These are phyloP conservation scores for Cryptococcus jaspeensis DNA, from an alignment of 1,284 basidiomycete genomes.

Conservation along the genomic window DNA sequence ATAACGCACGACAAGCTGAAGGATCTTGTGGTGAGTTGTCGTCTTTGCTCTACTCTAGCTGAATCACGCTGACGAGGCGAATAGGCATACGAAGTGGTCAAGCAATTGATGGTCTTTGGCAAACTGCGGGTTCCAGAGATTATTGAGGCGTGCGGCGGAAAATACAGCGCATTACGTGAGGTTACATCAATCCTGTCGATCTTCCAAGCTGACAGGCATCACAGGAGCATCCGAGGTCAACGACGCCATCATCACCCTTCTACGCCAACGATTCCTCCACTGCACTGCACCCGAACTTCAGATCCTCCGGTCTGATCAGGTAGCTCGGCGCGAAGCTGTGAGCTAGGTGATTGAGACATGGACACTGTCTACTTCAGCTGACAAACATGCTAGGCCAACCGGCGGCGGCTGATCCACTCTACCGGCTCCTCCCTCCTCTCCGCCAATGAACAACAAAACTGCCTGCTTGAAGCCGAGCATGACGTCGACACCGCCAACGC, in stretches of 20 bases:
- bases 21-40: slow-evolving; percentile 58
- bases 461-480: slow-evolving; percentile 31
- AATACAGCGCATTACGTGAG: slow-evolving; percentile 22
- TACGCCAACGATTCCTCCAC: slow-evolving; percentile 30
- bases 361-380: not conserved
- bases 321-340: slow-evolving; percentile 30
- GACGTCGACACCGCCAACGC: slow-evolving; percentile 47
- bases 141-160: slow-evolving; percentile 15
- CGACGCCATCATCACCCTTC: slow-evolving; percentile 21
- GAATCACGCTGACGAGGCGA: not conserved
- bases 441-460: slow-evolving; percentile 46
- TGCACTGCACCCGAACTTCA: slow-evolving; percentile 32
- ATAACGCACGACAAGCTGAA: slow-evolving; percentile 70
- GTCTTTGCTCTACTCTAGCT: not conserved
- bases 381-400: slow-evolving; percentile 17
- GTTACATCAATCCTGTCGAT: not conserved
- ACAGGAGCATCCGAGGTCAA: slow-evolving; percentile 16
- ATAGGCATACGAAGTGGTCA: slow-evolving; percentile 68
- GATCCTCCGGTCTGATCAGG: slow-evolving; percentile 32
- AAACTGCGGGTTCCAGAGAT: slow-evolving; percentile 66
- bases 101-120: slow-evolving; percentile 76
- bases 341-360: slow-evolving; percentile 6
- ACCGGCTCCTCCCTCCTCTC: slow-evolving; percentile 44
- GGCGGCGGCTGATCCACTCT: slow-evolving; percentile 18
- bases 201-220: slow-evolving; percentile 4